Evolutionary conservation across 2,329 filamentous ascomycete species (phyloP), one percentile per base, ranked within the genome.

Genomic region (Diplodia scrobiculata): DNA sequence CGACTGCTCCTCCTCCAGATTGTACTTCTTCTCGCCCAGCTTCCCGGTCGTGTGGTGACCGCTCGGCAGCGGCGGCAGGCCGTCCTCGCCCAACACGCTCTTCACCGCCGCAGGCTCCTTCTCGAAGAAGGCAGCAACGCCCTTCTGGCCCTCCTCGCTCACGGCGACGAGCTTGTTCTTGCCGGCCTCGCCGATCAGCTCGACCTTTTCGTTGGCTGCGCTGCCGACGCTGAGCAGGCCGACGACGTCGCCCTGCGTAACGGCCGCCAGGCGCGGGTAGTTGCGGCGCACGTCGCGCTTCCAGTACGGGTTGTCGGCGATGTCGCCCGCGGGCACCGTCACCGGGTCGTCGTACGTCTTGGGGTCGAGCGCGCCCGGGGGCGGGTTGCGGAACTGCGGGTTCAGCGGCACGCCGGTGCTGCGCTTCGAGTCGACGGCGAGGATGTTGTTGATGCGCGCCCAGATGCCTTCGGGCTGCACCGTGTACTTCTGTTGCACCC

Each of bases 221-320:
- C 89, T 97, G 71, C 95, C 95, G 52, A 98, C 87, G 32, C 85
- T 88, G 75, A 99, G 83, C 72, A 99, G 86, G 50, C 89, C 90
- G 27, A 95, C 95, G 62, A 92, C 88, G 78, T 98, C 91, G 54
- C 86, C 86, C 83, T 98, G 95, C 67, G 83, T 89, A 68, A 99
- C 86, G 53, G 91, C 88, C 74, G 90, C 94, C 66, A 90, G 84
- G 72, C 84, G 85, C 36, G 95, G 91, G 81, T 98, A 98, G 73
- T 84, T 84, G 73, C 95, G 87, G 72, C 95, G 90, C 68, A 83
- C 79, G 76, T 99, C 95, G 74, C 95, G 92, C 84, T 96, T 96
- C 92, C 92, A 99, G 83, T 97, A 96, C 45, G 92, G 87, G 81
- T 96, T 96, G 78, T 94, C 91, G 73, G 92, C 92, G 73, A 96